Evolutionary conservation across 495 filamentous ascomycete genomes (phyloP).

Genomic region (Aspergillus heteromorphus): DNA sequence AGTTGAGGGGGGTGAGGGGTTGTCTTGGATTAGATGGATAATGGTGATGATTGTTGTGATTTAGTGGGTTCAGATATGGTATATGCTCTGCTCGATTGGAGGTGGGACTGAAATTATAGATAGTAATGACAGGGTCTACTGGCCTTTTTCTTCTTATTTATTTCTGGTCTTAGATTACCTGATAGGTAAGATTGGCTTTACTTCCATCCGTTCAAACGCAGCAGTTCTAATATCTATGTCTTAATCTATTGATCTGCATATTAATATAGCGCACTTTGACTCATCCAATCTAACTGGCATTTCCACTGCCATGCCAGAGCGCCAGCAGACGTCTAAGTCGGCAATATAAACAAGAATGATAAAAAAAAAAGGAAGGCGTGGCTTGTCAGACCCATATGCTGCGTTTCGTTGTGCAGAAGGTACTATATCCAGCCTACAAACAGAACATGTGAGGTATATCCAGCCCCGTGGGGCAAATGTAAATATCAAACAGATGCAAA

Average conservation of each 20-base stretch:
- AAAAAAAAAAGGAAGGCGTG: not conserved
- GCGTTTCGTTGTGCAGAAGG: not conserved
- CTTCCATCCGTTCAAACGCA: too few relatives aligned
- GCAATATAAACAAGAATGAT: not conserved
- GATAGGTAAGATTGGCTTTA: not conserved
- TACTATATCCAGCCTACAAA: not conserved
- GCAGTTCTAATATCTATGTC: constrained; percentile 9
- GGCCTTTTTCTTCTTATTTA: not conserved
- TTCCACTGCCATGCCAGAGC: too few relatives aligned
- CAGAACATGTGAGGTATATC: constrained; percentile 10
- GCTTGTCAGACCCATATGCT: not conserved
- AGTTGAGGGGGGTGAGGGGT: too few relatives aligned
- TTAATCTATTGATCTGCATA: not conserved
- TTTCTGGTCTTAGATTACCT: too few relatives aligned
- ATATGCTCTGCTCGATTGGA: too few relatives aligned
- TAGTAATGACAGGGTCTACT: not conserved
- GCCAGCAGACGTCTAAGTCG: not conserved
- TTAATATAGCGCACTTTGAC: not conserved
- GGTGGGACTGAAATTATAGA: too few relatives aligned
- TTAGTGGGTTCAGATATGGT: too few relatives aligned
- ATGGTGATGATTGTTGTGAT: too few relatives aligned
- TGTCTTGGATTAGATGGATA: too few relatives aligned
- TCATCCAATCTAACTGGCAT: not conserved
- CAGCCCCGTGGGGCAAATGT: constrained; percentile 1
- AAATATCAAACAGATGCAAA: not conserved